Percentiles rank a stretch among this genome's conserved stretches.
Conservation (phyloP, 768 basidiomycete genomes). For the Xerocomellus amylosporus region DNA sequence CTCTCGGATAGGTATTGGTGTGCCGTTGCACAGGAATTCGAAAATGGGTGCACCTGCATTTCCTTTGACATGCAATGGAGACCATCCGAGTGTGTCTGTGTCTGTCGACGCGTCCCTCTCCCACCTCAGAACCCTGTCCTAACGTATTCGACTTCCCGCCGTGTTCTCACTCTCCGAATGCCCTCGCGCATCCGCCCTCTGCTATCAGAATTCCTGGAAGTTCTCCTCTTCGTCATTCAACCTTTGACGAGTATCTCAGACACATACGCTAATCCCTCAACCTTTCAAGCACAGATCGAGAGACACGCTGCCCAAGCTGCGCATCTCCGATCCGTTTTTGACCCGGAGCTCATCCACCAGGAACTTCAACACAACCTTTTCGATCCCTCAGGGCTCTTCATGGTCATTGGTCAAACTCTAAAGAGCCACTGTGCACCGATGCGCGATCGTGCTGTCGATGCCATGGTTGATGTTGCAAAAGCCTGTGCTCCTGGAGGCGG, state of each 20-base stretch:
- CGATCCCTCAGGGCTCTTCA: slow-evolving; percentile 76
- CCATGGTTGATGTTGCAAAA: slow-evolving; percentile 72
- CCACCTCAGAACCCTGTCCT: slow-evolving; percentile 42
- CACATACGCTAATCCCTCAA: slow-evolving; percentile 57
- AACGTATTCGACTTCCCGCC: slow-evolving; percentile 42
- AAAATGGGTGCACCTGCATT: slow-evolving; percentile 80
- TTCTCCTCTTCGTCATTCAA: slow-evolving; percentile 80
- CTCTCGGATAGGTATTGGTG: slow-evolving; percentile 82
- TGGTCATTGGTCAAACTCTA: slow-evolving; percentile 73
- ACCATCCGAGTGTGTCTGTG: slow-evolving; percentile 54
- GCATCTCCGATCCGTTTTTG: slow-evolving; percentile 72
- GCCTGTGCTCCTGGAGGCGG: slow-evolving; percentile 52
- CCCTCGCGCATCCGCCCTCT: slow-evolving; percentile 71
- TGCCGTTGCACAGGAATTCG: slow-evolving; percentile 74
- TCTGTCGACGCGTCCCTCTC: slow-evolving; percentile 45
- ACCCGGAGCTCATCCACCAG: slow-evolving; percentile 78
- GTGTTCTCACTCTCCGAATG: slow-evolving; percentile 58
- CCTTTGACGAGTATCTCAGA: slow-evolving; percentile 65
- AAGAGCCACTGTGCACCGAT: slow-evolving; percentile 94
- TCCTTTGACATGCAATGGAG: slow-evolving; percentile 63
- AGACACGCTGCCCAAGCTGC: slow-evolving; percentile 63
- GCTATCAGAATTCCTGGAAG: slow-evolving; percentile 73
- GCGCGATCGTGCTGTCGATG: slow-evolving; percentile 79
- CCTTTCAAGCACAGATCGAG: slow-evolving; percentile 57
- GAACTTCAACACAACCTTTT: slow-evolving; percentile 76